A percentile compares a stretch with the other conserved stretches of the same genome.
Conservation (phyloP, 1,139 yeast genomes). For the Lodderomyces jiufengensis region DNA sequence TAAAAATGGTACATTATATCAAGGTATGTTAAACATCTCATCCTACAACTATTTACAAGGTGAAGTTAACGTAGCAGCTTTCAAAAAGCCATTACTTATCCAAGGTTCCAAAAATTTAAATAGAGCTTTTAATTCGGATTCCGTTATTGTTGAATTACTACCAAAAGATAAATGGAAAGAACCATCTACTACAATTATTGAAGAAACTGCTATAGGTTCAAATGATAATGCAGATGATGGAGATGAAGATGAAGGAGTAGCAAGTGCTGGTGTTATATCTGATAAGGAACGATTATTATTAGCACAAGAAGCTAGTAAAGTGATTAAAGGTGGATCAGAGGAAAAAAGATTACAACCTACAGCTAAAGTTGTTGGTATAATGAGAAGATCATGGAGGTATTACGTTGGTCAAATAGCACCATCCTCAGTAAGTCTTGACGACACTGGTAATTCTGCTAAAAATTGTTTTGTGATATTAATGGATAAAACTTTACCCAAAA, state of each 20-base stretch:
- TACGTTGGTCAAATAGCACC: constrained; percentile 95
- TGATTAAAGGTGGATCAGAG: constrained; percentile 28
- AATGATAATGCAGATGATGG: constrained; percentile 59
- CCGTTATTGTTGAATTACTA: constrained; percentile 83
- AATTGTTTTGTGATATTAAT: constrained; percentile 81
- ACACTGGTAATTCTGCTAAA: constrained; percentile 58
- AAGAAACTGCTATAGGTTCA: constrained; percentile 64
- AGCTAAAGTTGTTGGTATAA: constrained; percentile 83
- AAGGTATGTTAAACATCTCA: constrained; percentile 77
- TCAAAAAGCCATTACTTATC: constrained; percentile 77
- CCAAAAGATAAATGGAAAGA: constrained; percentile 88
- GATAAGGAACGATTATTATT: constrained; percentile 74
- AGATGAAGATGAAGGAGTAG: constrained; percentile 37
- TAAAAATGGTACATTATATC: constrained; percentile 81
- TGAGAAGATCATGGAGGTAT: constrained; percentile 91
- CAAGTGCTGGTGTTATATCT: constrained; percentile 43
- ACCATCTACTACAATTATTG: constrained; percentile 76
- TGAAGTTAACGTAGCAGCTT: constrained; percentile 65
- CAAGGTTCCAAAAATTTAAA: constrained; percentile 82
- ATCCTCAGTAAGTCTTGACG: constrained; percentile 60
- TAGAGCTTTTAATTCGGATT: constrained; percentile 89
- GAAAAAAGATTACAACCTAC: constrained; percentile 72
- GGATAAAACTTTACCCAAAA: constrained; percentile 86
- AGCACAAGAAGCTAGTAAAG: constrained; percentile 76
- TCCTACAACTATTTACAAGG: constrained; percentile 91